These are phyloP conservation scores for Yarrowia keelungensis DNA, from an alignment of 805 yeast species.

Conservation along the genomic window DNA sequence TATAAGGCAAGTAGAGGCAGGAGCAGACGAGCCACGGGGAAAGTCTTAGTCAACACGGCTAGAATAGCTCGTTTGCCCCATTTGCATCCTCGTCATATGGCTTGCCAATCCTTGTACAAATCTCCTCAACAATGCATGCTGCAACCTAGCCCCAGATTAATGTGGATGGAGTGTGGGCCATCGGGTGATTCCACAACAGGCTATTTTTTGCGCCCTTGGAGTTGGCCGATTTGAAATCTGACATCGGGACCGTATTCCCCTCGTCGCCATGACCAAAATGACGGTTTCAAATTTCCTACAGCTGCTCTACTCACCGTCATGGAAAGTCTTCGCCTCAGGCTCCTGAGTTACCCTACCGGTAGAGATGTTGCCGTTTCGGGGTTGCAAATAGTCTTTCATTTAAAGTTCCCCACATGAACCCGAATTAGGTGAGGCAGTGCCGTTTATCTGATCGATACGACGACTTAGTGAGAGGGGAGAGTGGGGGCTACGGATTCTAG, in stretches of 20 bases:
- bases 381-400: slow-evolving; percentile 1
- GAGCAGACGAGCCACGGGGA: neutral
- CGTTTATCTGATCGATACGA: slow-evolving; percentile 17
- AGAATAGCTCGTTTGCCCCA: too few relatives aligned
- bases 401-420: slow-evolving; percentile 28
- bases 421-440: slow-evolving; percentile 28
- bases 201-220: neutral
- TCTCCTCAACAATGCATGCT: slow-evolving; percentile 18
- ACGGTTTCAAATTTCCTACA: neutral
- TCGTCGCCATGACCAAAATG: neutral
- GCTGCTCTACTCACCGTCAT: neutral
- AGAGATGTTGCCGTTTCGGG: slow-evolving; percentile 19
- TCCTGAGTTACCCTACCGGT: slow-evolving; percentile 21
- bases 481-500: neutral
- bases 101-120: too few relatives aligned
- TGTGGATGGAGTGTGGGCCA: neutral
- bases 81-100: too few relatives aligned
- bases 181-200: slow-evolving; percentile 1
- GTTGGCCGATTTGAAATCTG: neutral
- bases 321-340: neutral
- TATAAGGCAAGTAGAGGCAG: neutral
- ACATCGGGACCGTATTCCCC: neutral
- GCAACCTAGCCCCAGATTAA: slow-evolving; percentile 31
- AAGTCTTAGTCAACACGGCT: neutral
- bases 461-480: neutral